Percentiles rank a stretch among this genome's conserved stretches.
These are phyloP conservation scores for Lasiodiplodia hormozganensis DNA, from an alignment of 2,329 filamentous ascomycete species.

Conservation along the genomic window DNA sequence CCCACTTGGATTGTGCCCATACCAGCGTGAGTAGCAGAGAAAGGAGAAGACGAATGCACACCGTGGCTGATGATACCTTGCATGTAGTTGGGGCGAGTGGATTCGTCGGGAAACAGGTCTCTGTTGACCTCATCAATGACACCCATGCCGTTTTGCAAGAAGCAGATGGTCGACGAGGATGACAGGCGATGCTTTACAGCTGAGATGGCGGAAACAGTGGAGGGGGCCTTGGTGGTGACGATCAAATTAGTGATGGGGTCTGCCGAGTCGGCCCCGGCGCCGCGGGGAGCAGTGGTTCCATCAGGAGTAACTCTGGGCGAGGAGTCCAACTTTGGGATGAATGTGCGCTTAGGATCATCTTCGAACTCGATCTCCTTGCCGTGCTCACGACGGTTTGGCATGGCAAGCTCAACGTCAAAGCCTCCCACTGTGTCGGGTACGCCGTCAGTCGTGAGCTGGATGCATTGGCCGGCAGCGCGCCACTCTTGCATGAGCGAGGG, in stretches of 20 bases:
- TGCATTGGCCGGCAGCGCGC: constrained; percentile 51
- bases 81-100: constrained; percentile 75
- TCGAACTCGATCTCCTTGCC: constrained; percentile 41
- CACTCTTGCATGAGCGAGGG: constrained; percentile 53
- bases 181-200: constrained; percentile 72
- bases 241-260: constrained; percentile 75
- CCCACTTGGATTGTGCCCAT: constrained; percentile 66
- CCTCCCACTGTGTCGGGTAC: constrained; percentile 48
- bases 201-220: constrained; percentile 71
- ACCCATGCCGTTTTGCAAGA: constrained; percentile 84
- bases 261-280: constrained; percentile 30
- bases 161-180: constrained; percentile 72
- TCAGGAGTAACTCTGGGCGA: not conserved
- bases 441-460: constrained; percentile 56
- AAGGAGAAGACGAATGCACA: constrained; percentile 55
- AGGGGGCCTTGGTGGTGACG: constrained; percentile 75
- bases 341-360: constrained; percentile 4
- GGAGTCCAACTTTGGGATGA: not conserved
- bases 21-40: constrained; percentile 64
- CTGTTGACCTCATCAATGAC: constrained; percentile 78
- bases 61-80: constrained; percentile 71
- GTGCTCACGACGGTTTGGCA: constrained; percentile 46
- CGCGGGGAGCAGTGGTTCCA: constrained; percentile 18
- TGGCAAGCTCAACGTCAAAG: constrained; percentile 54
- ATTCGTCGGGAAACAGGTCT: constrained; percentile 71